Percentiles rank a stretch among this genome's conserved stretches.
Conservation (phyloP, 163 green algal species). For the Chlamydomonas reinhardtii region DNA sequence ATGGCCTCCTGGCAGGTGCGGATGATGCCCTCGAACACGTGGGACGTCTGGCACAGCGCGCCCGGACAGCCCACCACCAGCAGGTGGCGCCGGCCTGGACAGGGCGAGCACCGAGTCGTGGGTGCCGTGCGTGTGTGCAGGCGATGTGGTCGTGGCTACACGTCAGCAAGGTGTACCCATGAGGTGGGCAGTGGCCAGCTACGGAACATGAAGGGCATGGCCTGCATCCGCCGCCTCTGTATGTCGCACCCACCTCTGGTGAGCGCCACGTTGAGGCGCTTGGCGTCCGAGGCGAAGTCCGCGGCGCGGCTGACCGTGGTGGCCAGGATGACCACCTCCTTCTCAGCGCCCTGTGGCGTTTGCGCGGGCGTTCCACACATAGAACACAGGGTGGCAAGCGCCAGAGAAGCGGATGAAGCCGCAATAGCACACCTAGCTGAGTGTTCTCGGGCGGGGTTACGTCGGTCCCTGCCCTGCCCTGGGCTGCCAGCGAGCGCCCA, state of each 20-base stretch:
- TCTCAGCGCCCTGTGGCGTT: constrained; percentile 79
- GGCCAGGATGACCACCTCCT: constrained; percentile 85
- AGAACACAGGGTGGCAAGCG: no score
- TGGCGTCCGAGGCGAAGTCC: constrained; percentile 60
- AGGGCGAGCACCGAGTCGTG: neutral
- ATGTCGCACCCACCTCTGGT: constrained; percentile 80
- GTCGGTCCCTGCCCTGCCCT: no score
- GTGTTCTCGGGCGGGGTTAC: no score
- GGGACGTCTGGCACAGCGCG: constrained; percentile 56
- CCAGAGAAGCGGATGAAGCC: no score
- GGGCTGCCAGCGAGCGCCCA: no score
- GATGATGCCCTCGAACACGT: constrained; percentile 41
- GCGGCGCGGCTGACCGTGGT: constrained; percentile 65
- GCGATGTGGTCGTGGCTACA: neutral
- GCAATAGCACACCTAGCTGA: no score
- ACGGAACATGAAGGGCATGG: no score
- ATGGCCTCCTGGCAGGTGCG: neutral
- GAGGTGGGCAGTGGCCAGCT: neutral
- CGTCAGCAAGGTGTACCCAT: neutral
- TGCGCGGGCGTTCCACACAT: no score
- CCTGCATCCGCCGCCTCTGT: no score
- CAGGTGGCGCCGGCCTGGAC: constrained; percentile 67
- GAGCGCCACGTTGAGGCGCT: constrained; percentile 89
- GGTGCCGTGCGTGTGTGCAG: no score
- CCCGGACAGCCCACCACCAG: constrained; percentile 73